Evolutionary conservation across 176 grass and related monocot genomes (phyloP), one percentile per base, ranked within the genome.

Genomic region (Hsuehochloa calcarea): DNA sequence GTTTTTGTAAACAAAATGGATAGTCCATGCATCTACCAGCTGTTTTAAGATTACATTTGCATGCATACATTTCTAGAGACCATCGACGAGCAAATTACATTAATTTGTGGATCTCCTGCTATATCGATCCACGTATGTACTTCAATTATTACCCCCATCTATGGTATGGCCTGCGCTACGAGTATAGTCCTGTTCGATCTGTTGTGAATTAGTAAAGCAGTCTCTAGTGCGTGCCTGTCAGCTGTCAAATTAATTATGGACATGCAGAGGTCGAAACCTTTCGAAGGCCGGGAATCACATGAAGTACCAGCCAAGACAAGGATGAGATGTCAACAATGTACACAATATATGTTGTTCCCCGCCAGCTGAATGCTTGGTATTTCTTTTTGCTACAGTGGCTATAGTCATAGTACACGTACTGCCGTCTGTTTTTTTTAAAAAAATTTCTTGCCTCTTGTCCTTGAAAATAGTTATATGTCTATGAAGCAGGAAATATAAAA

Each of bases 181-280:
- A 31, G 72, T 75, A 55, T 19, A 75, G 11, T 75, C 49, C 8
- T n/a, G 50, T 75, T 75, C 19, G 29, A 56, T 75, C 72, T 55
- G 29, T 1, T 38, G n/a, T 75, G 49, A 38, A 56, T 75, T 55
- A 55, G 27, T 55, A 10, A 56, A 51, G 51, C 72, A 72, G 35
- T 64, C 11, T 74, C 17, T 51, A 61, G 80, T 43, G 68, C 50
- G 50, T n/a, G 5, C 25, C 67, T 81, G 35, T 81, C 47, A 71
- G 35, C 51, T 72, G 68, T 61, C 68, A 34, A 15, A 35, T 38
- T 64, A 12, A 62, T 34, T 37, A 62, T 17, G 26, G 54, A 63
- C 67, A 43, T 20, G 55, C 55, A 59, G 65, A 47, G 64, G 54
- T 72, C 22, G 52, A 51, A 85, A 41, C 31, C 41, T 75, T 68